Evolutionary conservation across 495 filamentous ascomycete genomes (phyloP).

Genomic region (Penicillium lividum): DNA sequence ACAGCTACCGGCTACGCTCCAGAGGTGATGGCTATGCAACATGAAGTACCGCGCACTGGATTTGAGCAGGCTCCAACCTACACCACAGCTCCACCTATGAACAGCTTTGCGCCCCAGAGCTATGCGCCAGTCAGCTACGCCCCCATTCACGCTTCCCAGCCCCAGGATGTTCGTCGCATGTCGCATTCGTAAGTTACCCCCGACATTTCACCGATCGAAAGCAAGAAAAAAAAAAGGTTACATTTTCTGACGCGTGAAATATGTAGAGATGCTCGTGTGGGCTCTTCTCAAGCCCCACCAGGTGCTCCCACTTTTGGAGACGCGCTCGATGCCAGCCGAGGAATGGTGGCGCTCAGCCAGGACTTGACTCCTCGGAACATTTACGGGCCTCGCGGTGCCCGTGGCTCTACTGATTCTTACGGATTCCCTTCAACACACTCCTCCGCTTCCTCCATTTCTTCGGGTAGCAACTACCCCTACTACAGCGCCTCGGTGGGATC

Average conservation of each 20-base stretch:
- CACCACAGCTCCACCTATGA: slow-evolving; percentile 67
- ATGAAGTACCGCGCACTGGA: slow-evolving; percentile 59
- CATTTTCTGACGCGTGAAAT: slow-evolving; percentile 12
- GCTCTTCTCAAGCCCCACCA: slow-evolving; percentile 35
- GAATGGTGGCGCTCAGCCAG: slow-evolving; percentile 96
- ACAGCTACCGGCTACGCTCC: slow-evolving; percentile 64
- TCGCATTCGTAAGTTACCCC: slow-evolving; percentile 79
- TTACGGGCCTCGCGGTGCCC: slow-evolving; percentile 67
- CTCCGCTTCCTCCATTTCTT: slow-evolving; percentile 92
- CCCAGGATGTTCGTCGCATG: slow-evolving; percentile 70
- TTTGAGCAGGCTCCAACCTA: slow-evolving; percentile 62
- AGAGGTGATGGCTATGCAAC: slow-evolving; percentile 72
- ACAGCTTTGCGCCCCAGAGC: slow-evolving; percentile 61
- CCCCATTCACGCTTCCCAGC: slow-evolving; percentile 50
- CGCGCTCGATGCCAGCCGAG: slow-evolving; percentile 83
- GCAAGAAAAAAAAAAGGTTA: background rate
- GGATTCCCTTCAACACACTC: slow-evolving; percentile 92
- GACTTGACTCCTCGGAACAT: slow-evolving; percentile 79
- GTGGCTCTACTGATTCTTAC: slow-evolving; percentile 84
- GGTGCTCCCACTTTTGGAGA: slow-evolving; percentile 53
- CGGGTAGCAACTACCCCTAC: slow-evolving; percentile 67
- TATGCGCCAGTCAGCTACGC: slow-evolving; percentile 59
- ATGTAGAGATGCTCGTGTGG: slow-evolving; percentile 60
- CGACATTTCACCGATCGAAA: background rate
- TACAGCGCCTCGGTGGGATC: slow-evolving; percentile 79